Evolutionary conservation across 768 basidiomycete species (phyloP).

Genomic region (Tylopilus felleus): DNA sequence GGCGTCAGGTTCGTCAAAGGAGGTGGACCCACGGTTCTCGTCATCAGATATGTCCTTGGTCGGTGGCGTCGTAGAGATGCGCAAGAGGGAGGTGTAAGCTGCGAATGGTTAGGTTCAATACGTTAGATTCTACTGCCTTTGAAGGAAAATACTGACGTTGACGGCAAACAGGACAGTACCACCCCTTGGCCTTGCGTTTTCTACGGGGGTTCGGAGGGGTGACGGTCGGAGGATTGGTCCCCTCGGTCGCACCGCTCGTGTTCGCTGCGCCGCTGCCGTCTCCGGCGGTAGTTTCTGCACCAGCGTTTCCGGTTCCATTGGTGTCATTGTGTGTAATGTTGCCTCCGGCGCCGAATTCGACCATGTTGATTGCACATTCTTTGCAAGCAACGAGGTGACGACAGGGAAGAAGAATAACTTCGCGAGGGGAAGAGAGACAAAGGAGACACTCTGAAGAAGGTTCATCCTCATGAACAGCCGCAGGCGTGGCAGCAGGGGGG

Average conservation of each 20-base stretch:
- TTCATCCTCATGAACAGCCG: constrained; percentile 51
- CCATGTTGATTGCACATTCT: constrained; percentile 95
- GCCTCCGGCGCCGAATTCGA: constrained; percentile 94
- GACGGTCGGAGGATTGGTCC: constrained; percentile 20
- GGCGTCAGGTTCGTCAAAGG: constrained; percentile 26
- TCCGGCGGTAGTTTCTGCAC: constrained; percentile 22
- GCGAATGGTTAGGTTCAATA: neutral
- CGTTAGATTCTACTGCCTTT: neutral
- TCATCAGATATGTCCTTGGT: constrained; percentile 38
- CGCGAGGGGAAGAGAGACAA: constrained; percentile 82
- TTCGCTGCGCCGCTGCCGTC: constrained; percentile 20
- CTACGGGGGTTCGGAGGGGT: constrained; percentile 50
- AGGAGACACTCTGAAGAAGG: constrained; percentile 88
- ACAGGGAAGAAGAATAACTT: constrained; percentile 91
- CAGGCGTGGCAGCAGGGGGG: constrained; percentile 34
- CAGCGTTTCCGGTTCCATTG: constrained; percentile 28
- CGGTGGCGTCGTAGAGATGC: constrained; percentile 72
- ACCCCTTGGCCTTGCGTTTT: constrained; percentile 93
- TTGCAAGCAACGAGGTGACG: constrained; percentile 93
- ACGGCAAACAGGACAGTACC: constrained; percentile 95
- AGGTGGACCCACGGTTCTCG: constrained; percentile 24
- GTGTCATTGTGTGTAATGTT: constrained; percentile 61
- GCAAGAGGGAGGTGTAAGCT: constrained; percentile 87
- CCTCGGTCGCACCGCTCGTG: constrained; percentile 22
- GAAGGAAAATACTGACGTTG: constrained; percentile 64